Conservation (phyloP, 768 basidiomycete species). For the Tricholomella constricta region DNA sequence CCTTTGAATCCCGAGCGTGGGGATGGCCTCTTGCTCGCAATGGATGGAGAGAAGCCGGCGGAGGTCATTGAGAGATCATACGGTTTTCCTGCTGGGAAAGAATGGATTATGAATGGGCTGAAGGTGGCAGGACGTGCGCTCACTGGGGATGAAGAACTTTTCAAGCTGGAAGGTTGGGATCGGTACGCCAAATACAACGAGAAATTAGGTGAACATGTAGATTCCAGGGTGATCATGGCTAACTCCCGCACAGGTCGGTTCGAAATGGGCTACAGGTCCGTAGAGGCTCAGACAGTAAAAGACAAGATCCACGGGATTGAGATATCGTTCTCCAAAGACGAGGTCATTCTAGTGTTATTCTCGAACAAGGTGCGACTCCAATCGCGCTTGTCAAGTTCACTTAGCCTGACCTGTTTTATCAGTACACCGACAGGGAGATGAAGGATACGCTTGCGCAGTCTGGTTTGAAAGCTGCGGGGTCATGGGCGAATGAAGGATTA, state of each 20-base stretch:
- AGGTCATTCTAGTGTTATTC: slow-evolving; percentile 5
- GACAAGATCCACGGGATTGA: neutral
- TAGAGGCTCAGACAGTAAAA: neutral
- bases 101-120: slow-evolving; percentile 14
- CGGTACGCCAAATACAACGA: slow-evolving; percentile 3
- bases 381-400: neutral
- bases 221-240: neutral
- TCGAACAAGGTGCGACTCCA: slow-evolving; percentile 18
- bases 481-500: neutral
- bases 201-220: neutral
- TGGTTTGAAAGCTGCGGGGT: neutral
- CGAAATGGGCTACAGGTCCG: slow-evolving; percentile 4
- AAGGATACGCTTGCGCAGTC: neutral
- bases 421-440: neutral
- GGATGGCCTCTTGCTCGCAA: neutral
- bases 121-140: slow-evolving; percentile 2
- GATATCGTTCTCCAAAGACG: neutral
- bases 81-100: neutral
- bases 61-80: slow-evolving; percentile 7
- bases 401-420: neutral
- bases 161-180: slow-evolving; percentile 2
- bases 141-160: neutral
- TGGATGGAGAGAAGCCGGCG: slow-evolving; percentile 6
- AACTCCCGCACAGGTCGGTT: neutral
- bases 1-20: neutral